Evolutionary conservation across 257 asterid genomes (phyloP).

Genomic region (Solanum neorickii): DNA sequence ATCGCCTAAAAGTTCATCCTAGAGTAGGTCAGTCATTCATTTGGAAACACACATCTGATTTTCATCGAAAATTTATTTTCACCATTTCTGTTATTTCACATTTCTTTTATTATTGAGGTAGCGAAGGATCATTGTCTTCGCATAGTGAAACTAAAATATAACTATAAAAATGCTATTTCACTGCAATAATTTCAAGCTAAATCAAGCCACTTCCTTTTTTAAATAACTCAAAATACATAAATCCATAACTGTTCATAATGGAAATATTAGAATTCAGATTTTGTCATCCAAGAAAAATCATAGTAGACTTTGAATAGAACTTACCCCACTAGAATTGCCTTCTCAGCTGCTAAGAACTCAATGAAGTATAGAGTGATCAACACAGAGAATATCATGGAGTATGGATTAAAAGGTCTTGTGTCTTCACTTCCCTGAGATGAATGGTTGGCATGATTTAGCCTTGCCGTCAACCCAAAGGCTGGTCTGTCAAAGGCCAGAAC

Average conservation of each 20-base stretch:
- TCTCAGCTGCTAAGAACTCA: constrained; percentile 58
- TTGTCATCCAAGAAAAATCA: neutral
- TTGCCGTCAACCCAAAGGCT: constrained; percentile 87
- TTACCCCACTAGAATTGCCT: constrained; percentile 86
- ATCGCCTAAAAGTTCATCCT: neutral
- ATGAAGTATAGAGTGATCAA: constrained; percentile 68
- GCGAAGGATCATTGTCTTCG: neutral
- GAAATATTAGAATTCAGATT: neutral
- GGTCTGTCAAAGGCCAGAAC: constrained; percentile 97
- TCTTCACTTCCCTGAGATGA: constrained; percentile 22
- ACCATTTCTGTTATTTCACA: neutral
- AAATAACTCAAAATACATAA: neutral
- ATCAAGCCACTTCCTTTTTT: neutral
- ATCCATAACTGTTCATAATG: neutral
- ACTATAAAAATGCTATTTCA: neutral
- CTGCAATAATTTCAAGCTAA: neutral
- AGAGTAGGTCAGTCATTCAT: neutral
- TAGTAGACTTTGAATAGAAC: constrained; percentile 9
- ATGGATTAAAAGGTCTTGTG: constrained; percentile 58
- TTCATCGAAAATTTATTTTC: neutral
- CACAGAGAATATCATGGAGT: constrained; percentile 60
- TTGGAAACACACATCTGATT: neutral
- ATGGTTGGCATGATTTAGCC: constrained; percentile 29
- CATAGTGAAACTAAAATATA: neutral
- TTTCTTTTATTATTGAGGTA: neutral